These are phyloP conservation scores for Euphorbia lathyris DNA, from an alignment of 345 rosid genomes.

Conservation along the genomic window DNA sequence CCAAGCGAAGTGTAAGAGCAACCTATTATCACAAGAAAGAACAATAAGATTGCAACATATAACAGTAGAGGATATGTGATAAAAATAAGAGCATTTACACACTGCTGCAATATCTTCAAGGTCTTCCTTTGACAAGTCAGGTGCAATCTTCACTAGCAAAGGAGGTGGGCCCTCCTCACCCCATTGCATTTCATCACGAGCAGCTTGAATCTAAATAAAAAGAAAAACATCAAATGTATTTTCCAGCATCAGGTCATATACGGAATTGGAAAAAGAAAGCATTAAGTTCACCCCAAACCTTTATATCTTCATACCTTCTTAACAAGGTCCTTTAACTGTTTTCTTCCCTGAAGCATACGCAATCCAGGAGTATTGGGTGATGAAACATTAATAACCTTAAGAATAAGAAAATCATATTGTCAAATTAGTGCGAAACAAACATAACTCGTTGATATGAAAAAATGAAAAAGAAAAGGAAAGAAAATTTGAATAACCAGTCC, in stretches of 20 bases:
- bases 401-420: slow-evolving; percentile 4
- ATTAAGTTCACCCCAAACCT: slow-evolving; percentile 1
- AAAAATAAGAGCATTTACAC: slow-evolving; percentile 20
- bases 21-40: slow-evolving; percentile 55
- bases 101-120: slow-evolving; percentile 99
- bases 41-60: slow-evolving; percentile 24
- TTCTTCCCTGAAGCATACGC: slow-evolving; percentile 96
- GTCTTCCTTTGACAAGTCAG: slow-evolving; percentile 91
- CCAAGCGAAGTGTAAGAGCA: slow-evolving; percentile 89
- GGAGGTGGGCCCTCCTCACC: slow-evolving; percentile 99
- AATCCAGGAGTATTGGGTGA: slow-evolving; percentile 96
- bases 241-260: slow-evolving; percentile 10
- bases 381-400: slow-evolving; percentile 92
- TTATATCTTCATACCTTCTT: slow-evolving; percentile 76
- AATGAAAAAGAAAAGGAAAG: no score
- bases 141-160: slow-evolving; percentile 92
- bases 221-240: neutral
- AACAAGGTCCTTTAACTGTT: slow-evolving; percentile 89
- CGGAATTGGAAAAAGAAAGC: slow-evolving; percentile 1
- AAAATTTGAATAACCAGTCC: neutral
- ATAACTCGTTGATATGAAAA: neutral
- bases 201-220: slow-evolving; percentile 79
- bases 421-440: neutral
- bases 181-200: slow-evolving; percentile 99
- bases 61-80: slow-evolving; percentile 1